Percentiles rank a stretch among this genome's conserved stretches.
phyloP scores from a whole-genome alignment of 495 filamentous ascomycete species.

The Friedmanniomyces endolithicus region DNA sequence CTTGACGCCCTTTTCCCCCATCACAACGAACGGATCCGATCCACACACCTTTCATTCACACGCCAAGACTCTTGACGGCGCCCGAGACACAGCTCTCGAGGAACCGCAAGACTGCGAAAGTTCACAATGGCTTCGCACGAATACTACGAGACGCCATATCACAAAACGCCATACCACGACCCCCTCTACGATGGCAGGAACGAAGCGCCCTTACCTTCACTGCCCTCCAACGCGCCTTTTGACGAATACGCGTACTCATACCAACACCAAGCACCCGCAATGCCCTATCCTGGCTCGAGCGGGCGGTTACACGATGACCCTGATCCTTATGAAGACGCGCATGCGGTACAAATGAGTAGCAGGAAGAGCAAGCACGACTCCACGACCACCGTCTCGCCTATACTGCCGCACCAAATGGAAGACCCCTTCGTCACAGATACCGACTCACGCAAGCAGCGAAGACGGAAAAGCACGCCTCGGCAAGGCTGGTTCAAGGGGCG shows the following conservation, averaged over 20 bases:
- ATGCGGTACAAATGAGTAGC: constrained; percentile 47
- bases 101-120: neutral
- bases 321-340: constrained; percentile 47
- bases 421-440: constrained; percentile 29
- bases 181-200: constrained; percentile 21
- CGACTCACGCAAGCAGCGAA: constrained; percentile 35
- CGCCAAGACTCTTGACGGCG: neutral
- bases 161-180: constrained; percentile 17
- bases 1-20: neutral
- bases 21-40: too few relatives aligned
- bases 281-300: constrained; percentile 43
- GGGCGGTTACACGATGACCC: constrained; percentile 32
- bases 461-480: constrained; percentile 33
- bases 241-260: constrained; percentile 51
- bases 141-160: constrained; percentile 7
- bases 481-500: constrained; percentile 45
- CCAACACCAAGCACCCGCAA: constrained; percentile 35
- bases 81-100: neutral
- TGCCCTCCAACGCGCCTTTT: constrained; percentile 42
- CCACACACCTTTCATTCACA: neutral
- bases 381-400: constrained; percentile 7
- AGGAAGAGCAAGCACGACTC: constrained; percentile 24
- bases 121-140: constrained; percentile 3
- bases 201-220: constrained; percentile 31
- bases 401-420: constrained; percentile 20